A percentile compares a stretch with the other conserved stretches of the same genome.
These are phyloP conservation scores for Hemisphaericaspora nanyangensis DNA, from an alignment of 805 yeast genomes.

Conservation along the genomic window DNA sequence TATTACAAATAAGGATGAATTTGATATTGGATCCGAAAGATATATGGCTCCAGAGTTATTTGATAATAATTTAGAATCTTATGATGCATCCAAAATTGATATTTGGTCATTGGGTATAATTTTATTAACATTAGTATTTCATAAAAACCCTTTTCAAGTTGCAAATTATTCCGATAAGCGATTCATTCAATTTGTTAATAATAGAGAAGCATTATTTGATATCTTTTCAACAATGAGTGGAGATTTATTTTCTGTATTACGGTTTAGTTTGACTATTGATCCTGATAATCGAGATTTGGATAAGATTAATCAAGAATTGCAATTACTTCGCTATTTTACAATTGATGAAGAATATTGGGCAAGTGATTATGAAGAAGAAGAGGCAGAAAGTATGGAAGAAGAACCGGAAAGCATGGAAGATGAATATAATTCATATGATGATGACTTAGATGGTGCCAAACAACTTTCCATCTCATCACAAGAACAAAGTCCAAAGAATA, in stretches of 20 bases:
- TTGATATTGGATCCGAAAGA: slow-evolving; percentile 85
- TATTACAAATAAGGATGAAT: slow-evolving; percentile 53
- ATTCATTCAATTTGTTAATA: slow-evolving; percentile 79
- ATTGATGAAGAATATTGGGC: slow-evolving; percentile 64
- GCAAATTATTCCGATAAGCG: slow-evolving; percentile 80
- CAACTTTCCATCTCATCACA: slow-evolving; percentile 14
- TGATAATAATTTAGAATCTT: slow-evolving; percentile 54
- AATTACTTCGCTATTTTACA: slow-evolving; percentile 63
- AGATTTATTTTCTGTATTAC: slow-evolving; percentile 80
- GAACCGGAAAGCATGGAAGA: slow-evolving; percentile 16
- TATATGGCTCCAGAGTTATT: slow-evolving; percentile 95
- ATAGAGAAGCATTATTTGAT: slow-evolving; percentile 87
- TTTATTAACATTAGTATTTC: slow-evolving; percentile 79
- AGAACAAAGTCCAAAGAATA: slow-evolving; percentile 1
- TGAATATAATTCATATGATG: slow-evolving; percentile 7
- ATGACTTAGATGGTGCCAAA: slow-evolving; percentile 9
- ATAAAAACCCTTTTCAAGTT: slow-evolving; percentile 78
- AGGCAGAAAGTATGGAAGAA: slow-evolving; percentile 22
- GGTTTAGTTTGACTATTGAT: slow-evolving; percentile 76
- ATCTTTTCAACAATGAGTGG: slow-evolving; percentile 85
- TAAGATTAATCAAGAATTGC: slow-evolving; percentile 57
- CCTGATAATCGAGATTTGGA: slow-evolving; percentile 76
- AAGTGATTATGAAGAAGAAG: slow-evolving; percentile 50
- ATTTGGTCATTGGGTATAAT: slow-evolving; percentile 89
- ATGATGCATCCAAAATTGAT: slow-evolving; percentile 80